Conservation (phyloP, 805 yeast genomes). For the Tetrapisispora taiwanensis region DNA sequence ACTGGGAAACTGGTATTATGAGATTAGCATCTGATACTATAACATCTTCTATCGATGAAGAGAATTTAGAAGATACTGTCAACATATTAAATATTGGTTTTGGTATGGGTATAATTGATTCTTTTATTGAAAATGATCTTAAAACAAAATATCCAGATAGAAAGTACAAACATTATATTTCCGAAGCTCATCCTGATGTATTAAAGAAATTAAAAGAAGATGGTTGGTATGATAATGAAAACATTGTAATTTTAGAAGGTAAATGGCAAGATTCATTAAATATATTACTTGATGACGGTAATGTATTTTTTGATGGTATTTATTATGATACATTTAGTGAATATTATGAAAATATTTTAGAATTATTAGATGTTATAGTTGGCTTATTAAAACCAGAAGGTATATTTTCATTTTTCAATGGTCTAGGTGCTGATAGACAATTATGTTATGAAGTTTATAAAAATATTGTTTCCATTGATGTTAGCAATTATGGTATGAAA, state of each 20-base stretch:
- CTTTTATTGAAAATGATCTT: constrained; percentile 45
- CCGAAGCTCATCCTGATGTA: constrained; percentile 94
- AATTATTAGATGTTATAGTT: constrained; percentile 68
- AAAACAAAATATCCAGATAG: constrained; percentile 6
- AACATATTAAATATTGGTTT: constrained; percentile 76
- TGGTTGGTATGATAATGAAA: constrained; percentile 73
- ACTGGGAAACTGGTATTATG: constrained; percentile 87
- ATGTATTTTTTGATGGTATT: constrained; percentile 74
- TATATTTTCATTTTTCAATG: constrained; percentile 83
- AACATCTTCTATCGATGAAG: constrained; percentile 32
- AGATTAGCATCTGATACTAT: constrained; percentile 64
- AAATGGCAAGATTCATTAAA: constrained; percentile 85
- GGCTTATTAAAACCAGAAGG: constrained; percentile 79
- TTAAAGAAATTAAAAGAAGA: constrained; percentile 52
- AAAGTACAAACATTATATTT: constrained; percentile 57
- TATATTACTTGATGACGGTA: constrained; percentile 46
- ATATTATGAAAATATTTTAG: constrained; percentile 81
- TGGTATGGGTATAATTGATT: constrained; percentile 94
- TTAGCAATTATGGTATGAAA: constrained; percentile 65
- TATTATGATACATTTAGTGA: constrained; percentile 93
- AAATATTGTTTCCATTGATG: constrained; percentile 69
- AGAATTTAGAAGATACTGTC: constrained; percentile 6
- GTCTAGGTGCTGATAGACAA: constrained; percentile 72
- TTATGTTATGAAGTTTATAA: constrained; percentile 77
- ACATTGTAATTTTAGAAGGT: constrained; percentile 73